These are phyloP conservation scores for Suillus variegatus DNA, from an alignment of 768 basidiomycete genomes.

Conservation along the genomic window DNA sequence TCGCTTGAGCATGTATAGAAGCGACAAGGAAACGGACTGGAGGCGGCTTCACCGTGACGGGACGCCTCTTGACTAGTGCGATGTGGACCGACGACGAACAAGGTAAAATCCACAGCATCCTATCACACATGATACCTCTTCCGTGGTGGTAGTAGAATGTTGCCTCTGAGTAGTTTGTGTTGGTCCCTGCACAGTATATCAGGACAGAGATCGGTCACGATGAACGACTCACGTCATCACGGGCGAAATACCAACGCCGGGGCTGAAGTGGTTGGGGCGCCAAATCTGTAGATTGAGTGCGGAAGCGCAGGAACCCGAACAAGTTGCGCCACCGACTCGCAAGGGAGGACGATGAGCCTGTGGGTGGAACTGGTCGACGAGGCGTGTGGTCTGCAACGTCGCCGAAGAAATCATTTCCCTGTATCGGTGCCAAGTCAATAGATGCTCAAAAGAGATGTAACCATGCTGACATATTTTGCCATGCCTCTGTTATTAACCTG, in stretches of 20 bases:
- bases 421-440: not conserved
- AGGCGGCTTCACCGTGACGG: not conserved
- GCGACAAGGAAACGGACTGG: too few relatives aligned
- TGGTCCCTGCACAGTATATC: not conserved
- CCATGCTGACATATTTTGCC: not conserved
- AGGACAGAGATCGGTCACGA: not conserved
- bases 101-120: not conserved
- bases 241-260: not conserved
- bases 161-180: not conserved
- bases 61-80: not conserved
- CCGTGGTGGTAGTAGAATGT: not conserved
- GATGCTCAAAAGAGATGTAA: not conserved
- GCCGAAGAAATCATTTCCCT: not conserved
- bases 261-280: not conserved
- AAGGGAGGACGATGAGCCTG: not conserved
- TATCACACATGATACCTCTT: not conserved
- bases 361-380: too few relatives aligned
- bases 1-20: not conserved
- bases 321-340: not conserved
- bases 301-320: not conserved
- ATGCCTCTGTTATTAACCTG: not conserved
- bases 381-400: too few relatives aligned
- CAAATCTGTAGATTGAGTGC: not conserved
- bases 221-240: not conserved
- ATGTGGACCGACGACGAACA: not conserved